A percentile compares a stretch with the other conserved stretches of the same genome.
Conservation (phyloP, 305 asterid genomes). For the Fraxinus angustifolia region DNA sequence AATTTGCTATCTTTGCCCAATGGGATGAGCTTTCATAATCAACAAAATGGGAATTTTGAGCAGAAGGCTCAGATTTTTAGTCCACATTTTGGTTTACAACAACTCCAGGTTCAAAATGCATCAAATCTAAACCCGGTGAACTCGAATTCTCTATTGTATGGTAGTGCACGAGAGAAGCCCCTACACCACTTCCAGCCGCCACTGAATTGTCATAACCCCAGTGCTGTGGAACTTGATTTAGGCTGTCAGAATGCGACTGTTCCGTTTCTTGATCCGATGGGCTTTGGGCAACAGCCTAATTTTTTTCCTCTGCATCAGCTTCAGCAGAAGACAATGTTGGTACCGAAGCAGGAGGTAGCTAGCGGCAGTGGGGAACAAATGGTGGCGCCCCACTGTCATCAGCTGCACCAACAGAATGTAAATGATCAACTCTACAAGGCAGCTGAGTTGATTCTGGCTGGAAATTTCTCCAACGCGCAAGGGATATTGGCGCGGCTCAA, state of each 20-base stretch:
- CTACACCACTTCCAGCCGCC: not conserved
- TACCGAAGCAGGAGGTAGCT: conserved; percentile 40
- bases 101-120: conserved; percentile 3
- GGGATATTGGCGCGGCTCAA: conserved; percentile 99
- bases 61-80: conserved; percentile 25
- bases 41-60: conserved; percentile 24
- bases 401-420: conserved; percentile 33
- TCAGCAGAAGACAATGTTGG: conserved; percentile 34
- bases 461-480: conserved; percentile 63
- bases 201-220: not conserved
- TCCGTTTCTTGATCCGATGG: conserved; percentile 29
- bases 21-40: conserved; percentile 10
- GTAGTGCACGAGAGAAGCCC: not conserved
- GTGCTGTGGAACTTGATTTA: conserved; percentile 17
- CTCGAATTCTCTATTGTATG: not conserved
- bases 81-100: conserved; percentile 17
- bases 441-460: conserved; percentile 41
- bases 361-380: conserved; percentile 20
- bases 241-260: conserved; percentile 20
- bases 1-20: conserved; percentile 13
- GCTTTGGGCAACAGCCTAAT: conserved; percentile 27
- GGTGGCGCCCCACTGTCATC: conserved; percentile 25
- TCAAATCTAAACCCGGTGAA: not conserved
- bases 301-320: conserved; percentile 8
- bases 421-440: conserved; percentile 50